Percentiles rank a stretch among this genome's conserved stretches.
Evolutionary conservation across 1,284 basidiomycete genomes (phyloP).

Genomic region (Heterobasidion parviporum): DNA sequence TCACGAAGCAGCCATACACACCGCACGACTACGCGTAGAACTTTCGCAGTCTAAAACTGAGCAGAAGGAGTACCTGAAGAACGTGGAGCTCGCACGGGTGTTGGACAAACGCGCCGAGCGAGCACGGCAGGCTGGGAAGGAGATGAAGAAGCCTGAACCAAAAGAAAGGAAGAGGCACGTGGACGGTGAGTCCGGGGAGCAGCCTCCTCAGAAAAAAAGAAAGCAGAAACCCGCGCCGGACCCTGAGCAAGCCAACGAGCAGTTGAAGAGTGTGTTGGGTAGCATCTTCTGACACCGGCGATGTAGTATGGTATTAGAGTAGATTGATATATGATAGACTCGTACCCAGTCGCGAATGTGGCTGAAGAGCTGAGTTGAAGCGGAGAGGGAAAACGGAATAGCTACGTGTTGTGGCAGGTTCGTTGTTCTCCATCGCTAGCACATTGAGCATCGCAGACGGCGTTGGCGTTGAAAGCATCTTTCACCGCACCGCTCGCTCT

Average conservation of each 20-base stretch:
- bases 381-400: constrained; percentile 34
- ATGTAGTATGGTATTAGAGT: constrained; percentile 15
- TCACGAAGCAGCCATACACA: constrained; percentile 86
- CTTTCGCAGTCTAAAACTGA: constrained; percentile 83
- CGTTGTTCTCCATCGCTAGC: constrained; percentile 58
- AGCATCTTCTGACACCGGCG: constrained; percentile 34
- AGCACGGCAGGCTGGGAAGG: constrained; percentile 31
- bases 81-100: constrained; percentile 92
- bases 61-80: constrained; percentile 89
- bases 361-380: constrained; percentile 15
- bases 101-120: constrained; percentile 80
- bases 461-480: constrained; percentile 2
- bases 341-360: no score
- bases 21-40: constrained; percentile 84
- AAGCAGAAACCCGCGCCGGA: constrained; percentile 17
- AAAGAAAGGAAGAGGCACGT: constrained; percentile 11
- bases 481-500: constrained; percentile 27
- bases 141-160: constrained; percentile 3
- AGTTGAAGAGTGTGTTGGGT: constrained; percentile 41
- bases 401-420: constrained; percentile 13
- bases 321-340: constrained; percentile 5
- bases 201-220: constrained; percentile 26
- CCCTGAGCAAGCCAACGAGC: constrained; percentile 9
- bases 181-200: constrained; percentile 41
- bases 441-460: constrained; percentile 35